Evolutionary conservation across 2,329 filamentous ascomycete genomes (phyloP).

Genomic region (Cladosporium sp.): DNA sequence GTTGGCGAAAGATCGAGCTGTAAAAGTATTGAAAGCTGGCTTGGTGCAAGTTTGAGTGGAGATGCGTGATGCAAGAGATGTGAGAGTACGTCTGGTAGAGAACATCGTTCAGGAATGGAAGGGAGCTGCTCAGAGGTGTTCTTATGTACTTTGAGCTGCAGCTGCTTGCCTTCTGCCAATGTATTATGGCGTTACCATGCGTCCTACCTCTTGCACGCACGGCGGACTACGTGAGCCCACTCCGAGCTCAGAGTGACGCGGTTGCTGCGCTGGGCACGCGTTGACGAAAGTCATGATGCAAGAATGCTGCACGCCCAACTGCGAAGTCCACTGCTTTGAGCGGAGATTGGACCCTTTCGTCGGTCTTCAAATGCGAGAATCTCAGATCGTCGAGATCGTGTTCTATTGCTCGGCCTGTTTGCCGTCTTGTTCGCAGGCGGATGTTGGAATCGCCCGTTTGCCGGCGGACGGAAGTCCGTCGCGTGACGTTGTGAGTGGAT

Average conservation of each 20-base stretch:
- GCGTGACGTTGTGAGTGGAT: background rate
- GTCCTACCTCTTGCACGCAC: background rate
- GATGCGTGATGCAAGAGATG: conserved; percentile 13
- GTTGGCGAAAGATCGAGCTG: conserved; percentile 11
- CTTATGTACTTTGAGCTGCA: conserved; percentile 8
- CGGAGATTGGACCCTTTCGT: conserved; percentile 12
- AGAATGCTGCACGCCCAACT: conserved; percentile 10
- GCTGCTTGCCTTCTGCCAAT: background rate
- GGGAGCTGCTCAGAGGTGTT: background rate
- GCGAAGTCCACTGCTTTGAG: background rate
- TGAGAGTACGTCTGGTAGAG: conserved; percentile 12
- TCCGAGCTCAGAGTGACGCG: conserved; percentile 15
- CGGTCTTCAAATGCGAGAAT: background rate
- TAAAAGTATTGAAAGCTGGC: conserved; percentile 20
- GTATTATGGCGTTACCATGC: background rate
- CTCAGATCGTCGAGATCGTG: conserved; percentile 2
- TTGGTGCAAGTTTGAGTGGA: conserved; percentile 11
- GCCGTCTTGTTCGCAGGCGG: background rate
- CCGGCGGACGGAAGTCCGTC: background rate
- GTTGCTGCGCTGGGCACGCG: background rate
- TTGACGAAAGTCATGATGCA: conserved; percentile 16
- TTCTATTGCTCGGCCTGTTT: background rate
- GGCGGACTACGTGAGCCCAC: background rate
- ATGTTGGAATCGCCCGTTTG: background rate
- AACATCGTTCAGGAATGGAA: background rate